phyloP scores from a whole-genome alignment of 1,284 basidiomycete species.

The Papiliotrema nemorosa region DNA sequence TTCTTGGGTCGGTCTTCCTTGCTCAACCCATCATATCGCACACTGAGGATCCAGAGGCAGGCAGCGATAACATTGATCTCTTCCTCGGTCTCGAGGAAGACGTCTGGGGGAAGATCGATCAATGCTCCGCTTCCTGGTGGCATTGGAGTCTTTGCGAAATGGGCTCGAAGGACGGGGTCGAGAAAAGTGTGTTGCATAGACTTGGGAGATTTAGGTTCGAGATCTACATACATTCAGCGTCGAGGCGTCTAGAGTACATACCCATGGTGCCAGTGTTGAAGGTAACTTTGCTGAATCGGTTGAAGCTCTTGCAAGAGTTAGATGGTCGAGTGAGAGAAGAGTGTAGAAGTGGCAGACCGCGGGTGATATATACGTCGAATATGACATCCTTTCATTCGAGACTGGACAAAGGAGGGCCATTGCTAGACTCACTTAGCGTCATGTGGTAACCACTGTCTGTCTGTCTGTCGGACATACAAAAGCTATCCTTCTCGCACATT shows the following conservation, averaged over 20 bases:
- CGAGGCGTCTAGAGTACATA: too few relatives aligned
- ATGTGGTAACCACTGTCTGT: too few relatives aligned
- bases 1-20: slow-evolving; percentile 22
- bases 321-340: not conserved
- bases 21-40: slow-evolving; percentile 26
- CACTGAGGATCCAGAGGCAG: slow-evolving; percentile 23
- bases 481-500: slow-evolving; percentile 1
- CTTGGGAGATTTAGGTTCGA: slow-evolving; percentile 8
- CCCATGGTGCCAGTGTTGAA: too few relatives aligned
- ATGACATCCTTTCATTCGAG: not conserved
- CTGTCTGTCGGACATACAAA: too few relatives aligned
- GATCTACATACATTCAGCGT: too few relatives aligned
- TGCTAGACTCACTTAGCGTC: too few relatives aligned
- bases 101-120: slow-evolving; percentile 29
- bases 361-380: not conserved
- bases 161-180: slow-evolving; percentile 17
- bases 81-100: slow-evolving; percentile 36
- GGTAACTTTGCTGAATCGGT: too few relatives aligned
- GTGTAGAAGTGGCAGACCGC: not conserved
- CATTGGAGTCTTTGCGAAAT: slow-evolving; percentile 30
- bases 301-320: too few relatives aligned
- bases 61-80: slow-evolving; percentile 33
- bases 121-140: slow-evolving; percentile 21
- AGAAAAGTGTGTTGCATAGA: slow-evolving; percentile 28
- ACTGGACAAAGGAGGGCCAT: not conserved